Evolutionary conservation across 495 filamentous ascomycete genomes (phyloP).

Genomic region (Penicillium manginii): DNA sequence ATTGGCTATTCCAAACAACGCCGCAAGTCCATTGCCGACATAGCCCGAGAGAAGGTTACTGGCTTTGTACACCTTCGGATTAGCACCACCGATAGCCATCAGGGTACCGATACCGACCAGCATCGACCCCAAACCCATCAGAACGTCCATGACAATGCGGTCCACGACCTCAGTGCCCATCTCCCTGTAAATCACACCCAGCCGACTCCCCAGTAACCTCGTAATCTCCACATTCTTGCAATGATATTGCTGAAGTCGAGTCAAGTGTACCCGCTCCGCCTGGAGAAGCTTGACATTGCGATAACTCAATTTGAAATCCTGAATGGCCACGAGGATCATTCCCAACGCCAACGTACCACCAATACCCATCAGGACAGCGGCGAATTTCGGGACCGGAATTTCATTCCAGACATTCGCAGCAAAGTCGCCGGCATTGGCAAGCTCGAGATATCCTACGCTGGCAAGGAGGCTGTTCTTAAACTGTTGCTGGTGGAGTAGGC

Average conservation of each 20-base stretch:
- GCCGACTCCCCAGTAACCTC: constrained; percentile 30
- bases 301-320: constrained; percentile 48
- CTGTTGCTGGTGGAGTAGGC: constrained; percentile 34
- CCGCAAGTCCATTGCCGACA: constrained; percentile 49
- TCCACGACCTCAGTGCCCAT: constrained; percentile 52
- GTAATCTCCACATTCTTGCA: constrained; percentile 19
- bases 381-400: constrained; percentile 48
- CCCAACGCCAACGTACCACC: constrained; percentile 49
- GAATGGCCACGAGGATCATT: constrained; percentile 47
- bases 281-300: constrained; percentile 46
- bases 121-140: constrained; percentile 49
- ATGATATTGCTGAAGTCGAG: constrained; percentile 19
- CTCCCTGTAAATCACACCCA: constrained; percentile 46
- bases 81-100: constrained; percentile 53
- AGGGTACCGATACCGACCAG: constrained; percentile 53
- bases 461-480: constrained; percentile 52
- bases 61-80: constrained; percentile 40
- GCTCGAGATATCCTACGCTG: constrained; percentile 53
- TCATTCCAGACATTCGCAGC: constrained; percentile 59
- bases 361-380: constrained; percentile 52
- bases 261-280: constrained; percentile 39
- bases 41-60: constrained; percentile 56
- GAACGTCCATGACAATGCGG: constrained; percentile 50
- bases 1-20: constrained; percentile 48
- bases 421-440: constrained; percentile 57